These are phyloP conservation scores for Suhomyces sp. DNA, from an alignment of 805 yeast species.

Conservation along the genomic window DNA sequence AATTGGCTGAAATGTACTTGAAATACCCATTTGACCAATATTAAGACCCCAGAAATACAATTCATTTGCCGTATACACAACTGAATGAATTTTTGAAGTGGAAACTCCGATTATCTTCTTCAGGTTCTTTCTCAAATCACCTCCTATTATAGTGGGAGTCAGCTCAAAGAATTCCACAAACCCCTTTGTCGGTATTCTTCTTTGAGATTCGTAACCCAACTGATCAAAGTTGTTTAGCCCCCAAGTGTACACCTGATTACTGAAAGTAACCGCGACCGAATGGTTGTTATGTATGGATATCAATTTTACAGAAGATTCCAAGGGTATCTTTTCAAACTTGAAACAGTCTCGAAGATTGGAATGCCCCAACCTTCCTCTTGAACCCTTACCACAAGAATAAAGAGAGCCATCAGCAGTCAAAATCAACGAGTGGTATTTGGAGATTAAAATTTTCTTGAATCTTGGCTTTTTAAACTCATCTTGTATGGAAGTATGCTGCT, in stretches of 20 bases:
- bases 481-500: slow-evolving; percentile 4
- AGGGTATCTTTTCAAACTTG: slow-evolving; percentile 44
- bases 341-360: slow-evolving; percentile 38
- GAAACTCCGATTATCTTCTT: slow-evolving; percentile 43
- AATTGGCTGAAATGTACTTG: slow-evolving; percentile 13
- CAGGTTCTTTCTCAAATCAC: slow-evolving; percentile 39
- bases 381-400: slow-evolving; percentile 62
- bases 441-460: slow-evolving; percentile 47
- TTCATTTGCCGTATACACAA: slow-evolving; percentile 50
- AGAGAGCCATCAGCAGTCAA: slow-evolving; percentile 56
- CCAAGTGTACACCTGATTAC: slow-evolving; percentile 68
- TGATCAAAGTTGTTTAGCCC: slow-evolving; percentile 72
- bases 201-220: slow-evolving; percentile 44
- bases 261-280: slow-evolving; percentile 51
- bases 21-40: slow-evolving; percentile 75
- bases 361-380: slow-evolving; percentile 71
- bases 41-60: slow-evolving; percentile 75
- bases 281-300: slow-evolving; percentile 66
- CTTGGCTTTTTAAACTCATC: slow-evolving; percentile 35
- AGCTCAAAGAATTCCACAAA: slow-evolving; percentile 29
- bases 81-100: slow-evolving; percentile 69
- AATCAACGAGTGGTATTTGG: slow-evolving; percentile 64
- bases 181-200: slow-evolving; percentile 16
- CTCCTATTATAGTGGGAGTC: slow-evolving; percentile 40
- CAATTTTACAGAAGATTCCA: slow-evolving; percentile 21